Evolutionary conservation across 2,329 filamentous ascomycete genomes (phyloP).

Genomic region (Neocucurbitaria cava): DNA sequence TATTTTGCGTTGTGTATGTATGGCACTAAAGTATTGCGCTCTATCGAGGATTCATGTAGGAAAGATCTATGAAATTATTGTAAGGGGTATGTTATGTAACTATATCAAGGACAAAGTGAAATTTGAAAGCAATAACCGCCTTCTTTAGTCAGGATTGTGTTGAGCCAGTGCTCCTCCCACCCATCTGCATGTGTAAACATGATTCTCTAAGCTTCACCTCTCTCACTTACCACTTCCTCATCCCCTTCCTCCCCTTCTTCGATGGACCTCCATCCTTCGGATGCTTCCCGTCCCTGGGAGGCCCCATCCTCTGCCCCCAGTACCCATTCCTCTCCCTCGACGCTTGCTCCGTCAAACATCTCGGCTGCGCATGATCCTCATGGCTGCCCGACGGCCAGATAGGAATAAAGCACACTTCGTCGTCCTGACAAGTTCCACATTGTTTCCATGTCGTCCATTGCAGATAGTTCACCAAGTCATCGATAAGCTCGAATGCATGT

Average conservation of each 20-base stretch:
- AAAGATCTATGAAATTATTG: too few species aligned
- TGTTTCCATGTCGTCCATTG: conserved; percentile 68
- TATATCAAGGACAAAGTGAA: too few species aligned
- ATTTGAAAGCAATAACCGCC: too few species aligned
- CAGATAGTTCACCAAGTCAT: conserved; percentile 58
- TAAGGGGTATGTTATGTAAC: too few species aligned
- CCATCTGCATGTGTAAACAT: background rate
- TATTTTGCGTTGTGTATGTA: too few species aligned
- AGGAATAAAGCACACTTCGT: conserved; percentile 67
- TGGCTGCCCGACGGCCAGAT: conserved; percentile 67
- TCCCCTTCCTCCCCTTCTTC: background rate
- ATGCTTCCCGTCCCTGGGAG: background rate
- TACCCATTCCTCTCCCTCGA: conserved; percentile 22
- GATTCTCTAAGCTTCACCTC: background rate
- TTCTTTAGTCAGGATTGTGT: too few species aligned
- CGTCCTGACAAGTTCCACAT: conserved; percentile 59
- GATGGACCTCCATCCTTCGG: background rate
- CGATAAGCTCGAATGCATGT: conserved; percentile 43
- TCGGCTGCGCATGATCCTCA: conserved; percentile 62
- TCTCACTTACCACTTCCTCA: background rate
- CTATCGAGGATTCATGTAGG: too few species aligned
- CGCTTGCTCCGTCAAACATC: conserved; percentile 43
- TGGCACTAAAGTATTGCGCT: too few species aligned
- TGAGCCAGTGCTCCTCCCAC: background rate
- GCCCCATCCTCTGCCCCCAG: conserved; percentile 24